Percentiles rank a stretch among this genome's conserved stretches.
These are phyloP conservation scores for Stromatinia cepivora DNA, from an alignment of 2,329 filamentous ascomycete species.

Conservation along the genomic window DNA sequence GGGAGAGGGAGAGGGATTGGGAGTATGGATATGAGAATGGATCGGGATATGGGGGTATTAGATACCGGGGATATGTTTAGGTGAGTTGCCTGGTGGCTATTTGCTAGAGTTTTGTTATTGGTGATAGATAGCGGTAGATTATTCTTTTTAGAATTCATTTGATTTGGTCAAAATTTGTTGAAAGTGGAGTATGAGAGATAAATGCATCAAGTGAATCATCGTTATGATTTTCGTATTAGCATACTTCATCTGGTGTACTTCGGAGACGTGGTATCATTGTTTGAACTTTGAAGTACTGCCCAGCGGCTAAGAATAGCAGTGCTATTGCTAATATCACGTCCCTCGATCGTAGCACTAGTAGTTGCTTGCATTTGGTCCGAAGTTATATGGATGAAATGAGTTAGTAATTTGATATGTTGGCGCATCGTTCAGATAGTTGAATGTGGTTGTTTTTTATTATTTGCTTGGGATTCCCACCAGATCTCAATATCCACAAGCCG, in stretches of 20 bases:
- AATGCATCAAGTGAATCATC: neutral
- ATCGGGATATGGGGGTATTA: neutral
- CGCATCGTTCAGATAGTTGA: neutral
- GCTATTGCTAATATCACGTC: neutral
- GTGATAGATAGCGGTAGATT: neutral
- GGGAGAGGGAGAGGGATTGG: neutral
- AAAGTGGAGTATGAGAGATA: neutral
- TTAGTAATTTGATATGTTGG: neutral
- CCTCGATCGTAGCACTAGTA: neutral
- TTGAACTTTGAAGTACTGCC: neutral
- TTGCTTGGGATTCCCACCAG: neutral
- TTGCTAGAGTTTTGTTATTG: neutral
- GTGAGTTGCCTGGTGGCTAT: neutral
- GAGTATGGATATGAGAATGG: slow-evolving; percentile 16
- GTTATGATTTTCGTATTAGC: neutral
- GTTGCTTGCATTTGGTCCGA: neutral
- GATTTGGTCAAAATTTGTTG: neutral
- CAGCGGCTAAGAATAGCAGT: rapidly evolving
- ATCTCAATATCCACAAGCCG: neutral
- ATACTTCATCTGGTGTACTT: neutral
- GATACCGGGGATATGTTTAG: neutral
- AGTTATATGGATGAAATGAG: neutral
- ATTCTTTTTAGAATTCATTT: neutral
- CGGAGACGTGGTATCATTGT: rapidly evolving
- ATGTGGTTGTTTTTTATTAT: neutral